Percentiles rank a stretch among this genome's conserved stretches.
These are phyloP conservation scores for Golubevia sp. DNA, from an alignment of 1,284 basidiomycete genomes.

Conservation along the genomic window DNA sequence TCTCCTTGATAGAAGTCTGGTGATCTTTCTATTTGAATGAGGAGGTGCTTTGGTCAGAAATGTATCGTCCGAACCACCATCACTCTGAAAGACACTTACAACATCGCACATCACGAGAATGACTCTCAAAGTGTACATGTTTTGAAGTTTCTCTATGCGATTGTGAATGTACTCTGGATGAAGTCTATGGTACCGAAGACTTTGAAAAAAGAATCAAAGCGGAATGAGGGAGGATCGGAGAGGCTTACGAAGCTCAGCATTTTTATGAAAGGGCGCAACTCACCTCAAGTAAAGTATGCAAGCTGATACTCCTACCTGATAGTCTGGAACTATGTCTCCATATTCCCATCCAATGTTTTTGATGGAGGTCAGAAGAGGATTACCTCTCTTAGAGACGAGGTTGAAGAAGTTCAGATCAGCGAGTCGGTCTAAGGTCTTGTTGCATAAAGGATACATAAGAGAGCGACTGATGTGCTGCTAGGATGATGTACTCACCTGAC, in stretches of 20 bases:
- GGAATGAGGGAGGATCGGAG: background rate
- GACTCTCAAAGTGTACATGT: slow-evolving; percentile 80
- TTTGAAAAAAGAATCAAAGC: slow-evolving; percentile 60
- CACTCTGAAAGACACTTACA: slow-evolving; percentile 67
- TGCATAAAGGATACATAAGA: no score
- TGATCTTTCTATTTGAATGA: slow-evolving; percentile 74
- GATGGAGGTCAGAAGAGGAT: slow-evolving; percentile 82
- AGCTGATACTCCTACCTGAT: slow-evolving; percentile 45
- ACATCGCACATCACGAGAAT: slow-evolving; percentile 92
- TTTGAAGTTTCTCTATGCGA: slow-evolving; percentile 82
- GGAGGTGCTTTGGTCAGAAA: no score
- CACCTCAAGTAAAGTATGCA: slow-evolving; percentile 87
- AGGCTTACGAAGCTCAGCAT: background rate
- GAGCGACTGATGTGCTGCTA: background rate
- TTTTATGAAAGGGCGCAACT: slow-evolving; percentile 15
- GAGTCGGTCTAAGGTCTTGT: no score
- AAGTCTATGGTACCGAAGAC: slow-evolving; percentile 89
- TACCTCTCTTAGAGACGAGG: slow-evolving; percentile 71
- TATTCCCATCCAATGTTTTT: slow-evolving; percentile 90
- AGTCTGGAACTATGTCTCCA: slow-evolving; percentile 86
- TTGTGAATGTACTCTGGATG: slow-evolving; percentile 96
- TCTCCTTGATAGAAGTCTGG: slow-evolving; percentile 83
- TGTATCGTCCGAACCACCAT: background rate
- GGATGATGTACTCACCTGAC: slow-evolving; percentile 23
- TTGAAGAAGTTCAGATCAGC: no score